phyloP scores from a whole-genome alignment of 495 filamentous ascomycete species.

The Aspergillus mulundensis region DNA sequence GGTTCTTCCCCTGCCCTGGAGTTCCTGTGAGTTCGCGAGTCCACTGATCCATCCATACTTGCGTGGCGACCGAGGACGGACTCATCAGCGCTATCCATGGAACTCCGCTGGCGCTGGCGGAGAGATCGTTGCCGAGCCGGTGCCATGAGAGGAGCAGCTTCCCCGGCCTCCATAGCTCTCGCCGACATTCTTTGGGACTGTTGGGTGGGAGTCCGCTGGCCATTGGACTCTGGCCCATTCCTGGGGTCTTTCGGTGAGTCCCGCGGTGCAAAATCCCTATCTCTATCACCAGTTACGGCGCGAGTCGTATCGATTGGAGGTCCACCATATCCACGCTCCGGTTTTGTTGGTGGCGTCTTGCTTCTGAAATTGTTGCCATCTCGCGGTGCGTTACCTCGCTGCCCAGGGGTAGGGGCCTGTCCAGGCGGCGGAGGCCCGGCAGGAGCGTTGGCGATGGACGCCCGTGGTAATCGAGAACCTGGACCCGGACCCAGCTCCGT shows the following conservation, averaged over 20 bases:
- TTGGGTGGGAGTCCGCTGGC: conserved; percentile 61
- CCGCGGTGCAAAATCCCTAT: conserved; percentile 49
- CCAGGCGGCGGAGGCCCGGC: conserved; percentile 83
- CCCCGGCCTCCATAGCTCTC: conserved; percentile 47
- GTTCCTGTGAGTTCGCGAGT: conserved; percentile 37
- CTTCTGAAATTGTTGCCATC: conserved; percentile 43
- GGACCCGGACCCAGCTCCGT: conserved; percentile 33
- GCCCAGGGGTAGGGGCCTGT: conserved; percentile 77
- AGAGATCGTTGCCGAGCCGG: conserved; percentile 43
- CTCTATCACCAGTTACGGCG: conserved; percentile 41
- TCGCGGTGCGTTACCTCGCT: conserved; percentile 46
- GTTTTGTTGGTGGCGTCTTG: conserved; percentile 59
- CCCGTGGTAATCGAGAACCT: conserved; percentile 64
- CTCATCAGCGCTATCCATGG: conserved; percentile 45
- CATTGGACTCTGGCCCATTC: conserved; percentile 33
- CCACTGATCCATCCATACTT: conserved; percentile 43
- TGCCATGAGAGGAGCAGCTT: conserved; percentile 43
- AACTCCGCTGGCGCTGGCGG: conserved; percentile 40
- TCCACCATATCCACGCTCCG: conserved; percentile 40
- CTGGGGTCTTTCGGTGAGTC: conserved; percentile 45
- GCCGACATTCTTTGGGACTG: conserved; percentile 37
- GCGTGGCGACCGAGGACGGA: conserved; percentile 40
- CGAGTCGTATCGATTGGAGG: conserved; percentile 50
- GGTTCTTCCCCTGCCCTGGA: conserved; percentile 42
- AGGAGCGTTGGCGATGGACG: conserved; percentile 65